Evolutionary conservation across 352 stramenopile genomes (phyloP).

Genomic region (Globisporangium sylvaticum): DNA sequence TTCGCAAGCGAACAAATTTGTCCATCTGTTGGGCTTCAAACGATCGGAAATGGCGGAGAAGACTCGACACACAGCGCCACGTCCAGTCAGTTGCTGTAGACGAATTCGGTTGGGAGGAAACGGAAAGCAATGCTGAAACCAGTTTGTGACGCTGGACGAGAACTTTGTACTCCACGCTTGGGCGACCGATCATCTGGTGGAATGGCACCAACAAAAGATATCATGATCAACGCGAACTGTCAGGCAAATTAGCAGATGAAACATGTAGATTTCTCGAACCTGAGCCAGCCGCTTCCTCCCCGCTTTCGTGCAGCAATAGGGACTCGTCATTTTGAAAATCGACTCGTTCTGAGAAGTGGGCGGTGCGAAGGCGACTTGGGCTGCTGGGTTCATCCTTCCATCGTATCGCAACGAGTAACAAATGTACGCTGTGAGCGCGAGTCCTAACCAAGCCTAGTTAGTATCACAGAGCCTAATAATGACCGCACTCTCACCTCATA

Average conservation of each 20-base stretch:
- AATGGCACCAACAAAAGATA: not conserved
- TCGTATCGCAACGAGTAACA: not conserved
- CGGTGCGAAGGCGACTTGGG: not conserved
- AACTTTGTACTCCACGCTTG: conserved; percentile 14
- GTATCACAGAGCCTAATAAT: not conserved
- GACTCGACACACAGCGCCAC: not conserved
- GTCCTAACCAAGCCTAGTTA: not conserved
- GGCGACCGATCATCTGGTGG: conserved; percentile 24
- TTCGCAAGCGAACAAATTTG: not conserved
- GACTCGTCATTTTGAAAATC: not conserved
- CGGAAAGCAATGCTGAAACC: conserved; percentile 18
- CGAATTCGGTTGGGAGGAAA: not conserved
- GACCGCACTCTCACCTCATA: not conserved
- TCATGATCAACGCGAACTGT: not conserved
- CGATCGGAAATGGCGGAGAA: conserved; percentile 6
- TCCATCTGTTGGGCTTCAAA: not conserved
- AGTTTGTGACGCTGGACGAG: conserved; percentile 20
- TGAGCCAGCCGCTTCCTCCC: not conserved
- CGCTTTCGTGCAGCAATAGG: conserved; percentile 3
- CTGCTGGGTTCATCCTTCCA: conserved; percentile 10
- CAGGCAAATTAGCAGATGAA: not conserved
- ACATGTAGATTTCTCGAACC: not conserved
- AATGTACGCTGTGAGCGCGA: not conserved
- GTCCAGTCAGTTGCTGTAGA: not conserved
- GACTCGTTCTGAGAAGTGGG: not conserved